Evolutionary conservation across 371 early-diverging fungal species (phyloP).

Genomic region (Umbelopsis sp.): DNA sequence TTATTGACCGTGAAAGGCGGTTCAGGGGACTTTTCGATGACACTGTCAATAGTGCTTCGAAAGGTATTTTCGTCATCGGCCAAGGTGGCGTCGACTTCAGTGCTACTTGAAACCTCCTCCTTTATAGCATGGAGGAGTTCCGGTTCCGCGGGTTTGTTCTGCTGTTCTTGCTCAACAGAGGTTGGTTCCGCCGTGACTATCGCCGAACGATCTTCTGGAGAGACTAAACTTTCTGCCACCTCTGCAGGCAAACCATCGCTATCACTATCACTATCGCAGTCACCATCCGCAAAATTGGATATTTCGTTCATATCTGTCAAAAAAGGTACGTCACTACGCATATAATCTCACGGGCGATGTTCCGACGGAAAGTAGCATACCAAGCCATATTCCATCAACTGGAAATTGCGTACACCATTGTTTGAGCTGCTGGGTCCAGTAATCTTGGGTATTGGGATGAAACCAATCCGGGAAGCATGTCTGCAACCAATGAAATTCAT

Average conservation of each 20-base stretch:
- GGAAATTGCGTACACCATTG: conserved; percentile 25
- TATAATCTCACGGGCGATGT: neutral
- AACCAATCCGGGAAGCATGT: conserved; percentile 29
- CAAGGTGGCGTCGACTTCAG: neutral
- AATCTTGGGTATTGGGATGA: conserved; percentile 26
- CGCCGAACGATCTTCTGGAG: neutral
- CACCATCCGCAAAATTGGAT: conserved; percentile 45
- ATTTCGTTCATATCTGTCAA: conserved; percentile 75
- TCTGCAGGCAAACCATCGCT: neutral
- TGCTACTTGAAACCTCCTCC: neutral
- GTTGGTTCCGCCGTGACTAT: neutral
- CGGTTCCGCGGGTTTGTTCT: neutral
- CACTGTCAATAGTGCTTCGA: neutral
- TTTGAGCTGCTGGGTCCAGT: conserved; percentile 25
- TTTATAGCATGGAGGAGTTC: neutral
- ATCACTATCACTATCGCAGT: neutral
- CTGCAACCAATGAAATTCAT: no score
- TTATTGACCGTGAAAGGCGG: neutral
- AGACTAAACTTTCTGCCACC: neutral
- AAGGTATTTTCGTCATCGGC: neutral
- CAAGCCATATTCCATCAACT: conserved; percentile 57
- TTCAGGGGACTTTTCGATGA: neutral
- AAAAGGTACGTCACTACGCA: neutral
- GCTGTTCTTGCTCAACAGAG: neutral
- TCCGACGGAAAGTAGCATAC: neutral